These are phyloP conservation scores for Phlegmacium glaucopus DNA, from an alignment of 768 basidiomycete genomes.

Conservation along the genomic window DNA sequence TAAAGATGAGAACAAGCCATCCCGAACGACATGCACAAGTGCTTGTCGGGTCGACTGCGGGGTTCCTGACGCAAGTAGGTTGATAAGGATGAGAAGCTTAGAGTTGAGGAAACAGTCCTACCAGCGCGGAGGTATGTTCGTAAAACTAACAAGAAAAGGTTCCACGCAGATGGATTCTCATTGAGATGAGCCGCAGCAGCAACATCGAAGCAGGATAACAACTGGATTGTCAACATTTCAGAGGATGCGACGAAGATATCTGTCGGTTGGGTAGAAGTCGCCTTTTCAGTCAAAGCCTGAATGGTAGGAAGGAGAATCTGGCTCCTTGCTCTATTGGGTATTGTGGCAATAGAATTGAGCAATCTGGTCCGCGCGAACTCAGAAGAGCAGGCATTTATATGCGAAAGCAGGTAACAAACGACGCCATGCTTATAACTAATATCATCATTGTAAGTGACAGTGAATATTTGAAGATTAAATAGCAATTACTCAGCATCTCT, in stretches of 20 bases:
- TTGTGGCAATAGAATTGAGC: slow-evolving; percentile 41
- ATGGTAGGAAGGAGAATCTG: slow-evolving; percentile 60
- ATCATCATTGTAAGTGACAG: slow-evolving; percentile 1
- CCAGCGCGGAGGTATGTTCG: slow-evolving; percentile 45
- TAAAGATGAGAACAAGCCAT: slow-evolving; percentile 55
- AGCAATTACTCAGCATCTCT: slow-evolving; percentile 48
- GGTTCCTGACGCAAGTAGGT: slow-evolving; percentile 30
- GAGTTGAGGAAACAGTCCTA: slow-evolving; percentile 17
- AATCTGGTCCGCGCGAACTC: slow-evolving; percentile 49
- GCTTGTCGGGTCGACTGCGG: slow-evolving; percentile 34
- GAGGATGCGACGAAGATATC: slow-evolving; percentile 18
- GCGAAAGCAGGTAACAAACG: slow-evolving; percentile 77
- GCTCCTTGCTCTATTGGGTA: slow-evolving; percentile 46
- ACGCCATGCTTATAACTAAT: slow-evolving; percentile 68
- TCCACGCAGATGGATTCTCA: slow-evolving; percentile 45
- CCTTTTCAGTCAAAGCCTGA: slow-evolving; percentile 29
- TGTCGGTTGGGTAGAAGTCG: slow-evolving; percentile 5
- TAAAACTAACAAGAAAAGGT: slow-evolving; percentile 41
- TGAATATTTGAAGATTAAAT: background rate
- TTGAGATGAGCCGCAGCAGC: slow-evolving; percentile 44
- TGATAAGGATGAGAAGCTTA: background rate
- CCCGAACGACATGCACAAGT: slow-evolving; percentile 43
- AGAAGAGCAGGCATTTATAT: slow-evolving; percentile 57
- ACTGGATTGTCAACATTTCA: slow-evolving; percentile 35
- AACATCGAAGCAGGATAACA: slow-evolving; percentile 51